phyloP scores from a whole-genome alignment of 148 eudicot genomes.

The Selenicereus undatus region DNA sequence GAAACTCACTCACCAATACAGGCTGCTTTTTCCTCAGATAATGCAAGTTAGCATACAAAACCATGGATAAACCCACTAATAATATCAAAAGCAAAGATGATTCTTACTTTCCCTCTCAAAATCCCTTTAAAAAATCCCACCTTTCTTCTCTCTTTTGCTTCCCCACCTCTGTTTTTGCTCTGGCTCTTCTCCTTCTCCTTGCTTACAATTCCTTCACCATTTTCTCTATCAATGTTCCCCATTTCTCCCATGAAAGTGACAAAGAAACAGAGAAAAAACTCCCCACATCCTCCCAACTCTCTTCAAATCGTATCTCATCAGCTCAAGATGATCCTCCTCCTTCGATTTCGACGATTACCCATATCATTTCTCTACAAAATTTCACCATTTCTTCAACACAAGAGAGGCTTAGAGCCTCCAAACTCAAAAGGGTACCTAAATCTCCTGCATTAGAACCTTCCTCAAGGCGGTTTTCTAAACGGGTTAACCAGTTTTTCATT shows the following conservation, averaged over 20 bases:
- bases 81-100: constrained; percentile 14
- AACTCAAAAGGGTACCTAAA: constrained; percentile 7
- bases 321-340: constrained; percentile 20
- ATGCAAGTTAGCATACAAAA: constrained; percentile 22
- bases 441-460: constrained; percentile 19
- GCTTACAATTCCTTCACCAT: constrained; percentile 35
- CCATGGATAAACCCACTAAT: constrained; percentile 26
- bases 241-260: constrained; percentile 32
- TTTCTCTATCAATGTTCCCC: constrained; percentile 26
- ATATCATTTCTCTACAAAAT: constrained; percentile 9
- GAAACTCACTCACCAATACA: background rate
- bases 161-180: constrained; percentile 32
- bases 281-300: constrained; percentile 13
- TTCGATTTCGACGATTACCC: constrained; percentile 22
- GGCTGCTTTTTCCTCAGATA: background rate
- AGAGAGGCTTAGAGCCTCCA: constrained; percentile 11
- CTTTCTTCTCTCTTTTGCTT: constrained; percentile 27
- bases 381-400: constrained; percentile 3
- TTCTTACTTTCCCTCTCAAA: constrained; percentile 10
- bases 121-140: constrained; percentile 17
- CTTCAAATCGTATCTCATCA: constrained; percentile 8
- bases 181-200: constrained; percentile 32
- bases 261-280: constrained; percentile 24
- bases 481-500: constrained; percentile 45
- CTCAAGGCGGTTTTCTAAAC: constrained; percentile 30